Evolutionary conservation across 345 rosid species (phyloP), one percentile per base, ranked within the genome.

Genomic region (Arabidopsis suecica): DNA sequence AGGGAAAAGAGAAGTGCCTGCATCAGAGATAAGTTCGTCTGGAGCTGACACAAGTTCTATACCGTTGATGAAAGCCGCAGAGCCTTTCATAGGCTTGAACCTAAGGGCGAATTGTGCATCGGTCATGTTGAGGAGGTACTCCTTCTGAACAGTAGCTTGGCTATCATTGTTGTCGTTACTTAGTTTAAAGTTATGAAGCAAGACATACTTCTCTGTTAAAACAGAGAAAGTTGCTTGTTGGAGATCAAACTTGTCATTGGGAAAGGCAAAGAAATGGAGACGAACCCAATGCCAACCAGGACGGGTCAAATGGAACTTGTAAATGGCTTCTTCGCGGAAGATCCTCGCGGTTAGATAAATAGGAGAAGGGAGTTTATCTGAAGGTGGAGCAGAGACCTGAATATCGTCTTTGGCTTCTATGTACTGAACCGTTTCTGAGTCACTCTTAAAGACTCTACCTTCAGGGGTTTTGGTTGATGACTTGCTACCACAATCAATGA

Each of bases 281-380:
- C 96, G 89, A 65, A 90, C 72, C 89, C 88, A 90, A 73, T 90
- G 96, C 81, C 83, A 90, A 9, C 96, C 93, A 0, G 91, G 85
- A 7, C 51, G 74, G 0, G 77, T 72, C 73, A 88, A 30, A 6
- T 75, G 73, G 53, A 90, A 88, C 8, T 77, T 62, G 40, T 88
- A 90, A 8, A 74, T 81, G 6, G 93, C 82, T 50, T 85, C 83
- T 36, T 85, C 57, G 0, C 3, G 53, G 47, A 90, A 90, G 77
- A 90, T 81, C 65, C 86, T 83, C 0, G 91, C 93, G 0, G 82
- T 73, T 14, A 78, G 64, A 68, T 84, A 90, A 1, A 90, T 57
- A 2, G 88, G 82, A 5, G 87, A 84, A 68, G 87, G 73, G 30
- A 86, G 84, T 68, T 83, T 69, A 0, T 83, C 85, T 0, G 84